Evolutionary conservation across 441 rosid genomes (phyloP), one percentile per base, ranked within the genome.

Genomic region (Erysimum cheiri): DNA sequence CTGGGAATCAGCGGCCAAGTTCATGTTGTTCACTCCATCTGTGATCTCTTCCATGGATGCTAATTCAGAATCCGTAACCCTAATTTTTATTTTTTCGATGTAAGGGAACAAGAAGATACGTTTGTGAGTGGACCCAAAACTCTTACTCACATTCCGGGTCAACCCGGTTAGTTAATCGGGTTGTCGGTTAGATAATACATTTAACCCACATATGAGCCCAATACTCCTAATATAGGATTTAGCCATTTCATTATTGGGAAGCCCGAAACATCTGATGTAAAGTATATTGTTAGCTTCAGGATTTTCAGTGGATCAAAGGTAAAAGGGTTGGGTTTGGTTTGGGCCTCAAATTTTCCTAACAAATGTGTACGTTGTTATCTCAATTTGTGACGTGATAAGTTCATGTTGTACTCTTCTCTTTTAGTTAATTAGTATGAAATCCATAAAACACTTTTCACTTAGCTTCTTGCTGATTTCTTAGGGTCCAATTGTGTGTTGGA

Each of bases 41-140:
- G 96, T 82, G 65, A 92, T 80, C 61, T 78, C 92, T 76, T 92
- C 98, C 96, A 90, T 89, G 59, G 58, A 19, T 36, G 29, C 44
- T 13, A n/a, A 33, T 71, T 64, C 0, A 32, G 12, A 46, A 79
- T 65, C 40, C 48, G 74, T 67, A 67, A 79, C 71, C 77, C 75
- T 70, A 76, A 64, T 8, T 26, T 22, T 19, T 15, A 3, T n/a
- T 7, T 26, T 55, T 19, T 11, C 47, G 44, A 60, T 12, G 57
- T 2, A 12, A 26, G 29, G 5, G 71, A 24, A 15, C 12, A 22
- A 49, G 10, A 3, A 6, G 55, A 54, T 37, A 50, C 15, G 60
- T 44, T 60, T 52, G 36, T 13, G 28, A 29, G 17, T 37, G 37
- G 32, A 47, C 19, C 60, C 58, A 49, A 14, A 33, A 26, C 36